Evolutionary conservation across 495 filamentous ascomycete species (phyloP), one percentile per base, ranked within the genome.

Genomic region (Thermothielavioides terrestris): DNA sequence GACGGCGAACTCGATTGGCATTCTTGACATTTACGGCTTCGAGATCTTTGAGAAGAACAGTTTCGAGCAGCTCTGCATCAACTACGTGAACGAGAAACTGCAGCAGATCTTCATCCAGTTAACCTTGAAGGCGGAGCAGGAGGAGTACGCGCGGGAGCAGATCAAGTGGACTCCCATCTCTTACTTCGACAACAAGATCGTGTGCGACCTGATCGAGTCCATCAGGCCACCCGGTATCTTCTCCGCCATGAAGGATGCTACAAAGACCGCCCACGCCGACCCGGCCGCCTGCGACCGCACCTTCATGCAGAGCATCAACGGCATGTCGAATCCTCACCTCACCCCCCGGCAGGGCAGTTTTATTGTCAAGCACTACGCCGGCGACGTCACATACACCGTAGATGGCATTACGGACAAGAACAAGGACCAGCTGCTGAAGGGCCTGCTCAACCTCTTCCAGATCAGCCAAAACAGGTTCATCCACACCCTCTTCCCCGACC

Each of bases 101-200:
- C 94, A 99, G 68, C 94, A 99, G 65, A 99, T 99, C 59, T 99
- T 99, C 64, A 99, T 99, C 52, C 94, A 99, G 66, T 76, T 99
- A 52, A 99, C 94, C 0, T 69, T 99, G 41, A 94, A 92, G 70
- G 85, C 94, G 1, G 94, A 99, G 63, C 94, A 99, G 69, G 94
- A 99, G 50, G 94, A 99, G 67, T 99, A 99, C 55, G 89, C 86
- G 11, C 76, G 89, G 39, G 94, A 99, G 64, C 81, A 96, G 72
- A 99, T 99, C 64, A 80, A 89, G 61, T 99, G 94, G 94, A 96
- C 90, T 0, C 94, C 94, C 2, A 99, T 99, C 75, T 91, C 89
- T 56, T 99, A 97, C 70, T 99, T 99, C 54, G 94, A 99, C 69
- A 99, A 99, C 74, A 97, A 96, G 75, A 80, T 99, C 40, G 94